Evolutionary conservation across 371 early-diverging fungal genomes (phyloP).

Genomic region (Thermomucor indicae-seudaticae): DNA sequence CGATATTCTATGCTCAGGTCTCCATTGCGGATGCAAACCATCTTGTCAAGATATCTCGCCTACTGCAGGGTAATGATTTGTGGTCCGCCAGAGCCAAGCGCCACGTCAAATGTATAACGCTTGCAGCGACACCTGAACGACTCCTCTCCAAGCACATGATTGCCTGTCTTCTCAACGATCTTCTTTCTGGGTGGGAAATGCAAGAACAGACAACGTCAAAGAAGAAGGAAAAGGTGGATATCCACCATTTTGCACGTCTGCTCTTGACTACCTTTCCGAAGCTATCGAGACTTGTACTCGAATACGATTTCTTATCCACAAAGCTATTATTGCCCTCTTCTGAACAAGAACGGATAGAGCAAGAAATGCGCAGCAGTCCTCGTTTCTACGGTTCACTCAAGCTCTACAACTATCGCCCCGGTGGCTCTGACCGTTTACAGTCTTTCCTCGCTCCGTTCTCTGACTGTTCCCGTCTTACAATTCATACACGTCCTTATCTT

Average conservation of each 20-base stretch:
- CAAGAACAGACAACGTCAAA: not conserved
- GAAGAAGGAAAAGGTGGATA: not conserved
- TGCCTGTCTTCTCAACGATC: not conserved
- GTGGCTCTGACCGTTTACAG: slow-evolving; percentile 6
- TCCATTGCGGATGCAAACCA: slow-evolving; percentile 8
- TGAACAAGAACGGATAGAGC: slow-evolving; percentile 1
- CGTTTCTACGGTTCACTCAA: slow-evolving; percentile 13
- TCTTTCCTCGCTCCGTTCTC: slow-evolving; percentile 14
- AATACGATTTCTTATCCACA: not conserved
- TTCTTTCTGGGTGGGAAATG: not conserved
- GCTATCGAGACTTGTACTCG: not conserved
- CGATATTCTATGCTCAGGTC: slow-evolving; percentile 16
- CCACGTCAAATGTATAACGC: slow-evolving; percentile 13
- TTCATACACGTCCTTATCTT: slow-evolving; percentile 14
- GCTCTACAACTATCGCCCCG: slow-evolving; percentile 16
- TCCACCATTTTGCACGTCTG: too few relatives aligned
- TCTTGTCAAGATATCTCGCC: slow-evolving; percentile 4
- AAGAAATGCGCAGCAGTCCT: not conserved
- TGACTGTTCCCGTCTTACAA: slow-evolving; percentile 7
- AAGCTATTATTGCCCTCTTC: slow-evolving; percentile 15
- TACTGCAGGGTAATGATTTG: slow-evolving; percentile 6
- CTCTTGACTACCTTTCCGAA: not conserved
- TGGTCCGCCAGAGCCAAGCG: slow-evolving; percentile 16
- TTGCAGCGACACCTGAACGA: too few relatives aligned
- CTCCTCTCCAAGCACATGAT: not conserved